Conservation (phyloP, 176 grass and related monocot genomes). For the Eragrostis nindensis region DNA sequence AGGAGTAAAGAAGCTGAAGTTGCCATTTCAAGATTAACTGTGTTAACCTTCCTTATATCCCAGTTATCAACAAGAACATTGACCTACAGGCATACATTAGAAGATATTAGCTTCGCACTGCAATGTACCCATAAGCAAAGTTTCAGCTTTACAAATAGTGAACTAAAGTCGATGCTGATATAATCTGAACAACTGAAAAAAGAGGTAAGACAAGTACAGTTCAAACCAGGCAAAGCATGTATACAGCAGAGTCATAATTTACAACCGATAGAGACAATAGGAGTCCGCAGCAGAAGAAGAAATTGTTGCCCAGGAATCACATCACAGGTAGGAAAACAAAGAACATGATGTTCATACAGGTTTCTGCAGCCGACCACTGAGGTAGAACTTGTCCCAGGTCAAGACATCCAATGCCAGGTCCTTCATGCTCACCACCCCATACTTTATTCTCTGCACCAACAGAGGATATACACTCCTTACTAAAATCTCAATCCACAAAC, state of each 20-base stretch:
- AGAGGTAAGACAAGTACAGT: not conserved
- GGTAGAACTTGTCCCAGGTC: slow-evolving; percentile 87
- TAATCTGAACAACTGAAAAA: not conserved
- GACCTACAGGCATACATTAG: slow-evolving; percentile 34
- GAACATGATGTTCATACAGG: slow-evolving; percentile 58
- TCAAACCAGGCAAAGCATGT: not conserved
- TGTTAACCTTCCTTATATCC: slow-evolving; percentile 74
- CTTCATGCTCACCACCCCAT: slow-evolving; percentile 86
- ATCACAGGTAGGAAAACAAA: not conserved
- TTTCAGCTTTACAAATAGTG: not conserved
- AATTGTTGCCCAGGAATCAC: not conserved
- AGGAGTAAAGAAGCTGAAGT: slow-evolving; percentile 83
- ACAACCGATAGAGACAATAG: not conserved
- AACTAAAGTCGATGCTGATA: not conserved
- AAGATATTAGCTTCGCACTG: not conserved
- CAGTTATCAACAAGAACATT: slow-evolving; percentile 57
- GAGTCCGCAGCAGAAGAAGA: not conserved
- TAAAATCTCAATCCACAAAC: not conserved
- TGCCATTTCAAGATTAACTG: slow-evolving; percentile 81
- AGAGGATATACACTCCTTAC: not conserved
- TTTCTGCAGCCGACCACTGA: slow-evolving; percentile 93
- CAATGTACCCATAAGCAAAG: not conserved
- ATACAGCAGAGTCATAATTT: not conserved
- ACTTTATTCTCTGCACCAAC: slow-evolving; percentile 74
- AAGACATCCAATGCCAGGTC: slow-evolving; percentile 81